A percentile compares a stretch with the other conserved stretches of the same genome.
phyloP scores from a whole-genome alignment of 371 early-diverging fungal genomes.

The Coemansia sp. region DNA sequence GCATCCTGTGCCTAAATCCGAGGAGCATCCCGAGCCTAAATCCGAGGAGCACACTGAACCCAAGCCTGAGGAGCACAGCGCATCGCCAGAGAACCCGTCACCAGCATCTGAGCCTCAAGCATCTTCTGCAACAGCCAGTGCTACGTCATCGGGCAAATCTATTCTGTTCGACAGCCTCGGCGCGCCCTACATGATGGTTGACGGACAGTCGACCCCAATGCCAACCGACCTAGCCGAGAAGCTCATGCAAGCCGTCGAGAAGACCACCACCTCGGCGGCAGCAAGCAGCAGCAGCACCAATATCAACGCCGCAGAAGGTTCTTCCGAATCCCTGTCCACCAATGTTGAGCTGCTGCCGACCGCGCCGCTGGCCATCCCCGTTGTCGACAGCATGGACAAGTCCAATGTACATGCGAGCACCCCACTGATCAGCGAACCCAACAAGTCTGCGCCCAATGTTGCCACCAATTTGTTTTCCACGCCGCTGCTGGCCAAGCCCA shows the following conservation, averaged over 20 bases:
- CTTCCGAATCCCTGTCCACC: too few relatives aligned
- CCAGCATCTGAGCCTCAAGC: neutral
- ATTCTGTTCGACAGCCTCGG: conserved; percentile 44
- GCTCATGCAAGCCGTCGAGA: conserved; percentile 29
- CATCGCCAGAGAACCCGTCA: neutral
- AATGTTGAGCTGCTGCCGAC: conserved; percentile 1
- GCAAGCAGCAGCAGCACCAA: neutral
- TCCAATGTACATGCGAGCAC: neutral
- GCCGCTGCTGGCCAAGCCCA: neutral
- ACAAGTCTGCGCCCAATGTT: neutral
- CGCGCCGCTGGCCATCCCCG: conserved; percentile 30
- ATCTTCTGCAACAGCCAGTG: neutral
- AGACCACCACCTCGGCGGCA: neutral
- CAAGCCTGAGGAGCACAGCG: too few relatives aligned
- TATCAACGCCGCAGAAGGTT: too few relatives aligned
- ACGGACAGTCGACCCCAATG: conserved; percentile 28
- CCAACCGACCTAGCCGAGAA: conserved; percentile 37
- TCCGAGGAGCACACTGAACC: too few relatives aligned
- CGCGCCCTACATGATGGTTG: conserved; percentile 34
- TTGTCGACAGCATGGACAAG: conserved; percentile 15
- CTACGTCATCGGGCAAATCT: conserved; percentile 14
- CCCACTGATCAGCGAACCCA: neutral
- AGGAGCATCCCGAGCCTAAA: too few relatives aligned
- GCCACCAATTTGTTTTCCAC: conserved; percentile 31
- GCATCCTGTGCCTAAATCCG: neutral